These are phyloP conservation scores for Colletotrichum melonis DNA, from an alignment of 2,329 filamentous ascomycete species.

Conservation along the genomic window DNA sequence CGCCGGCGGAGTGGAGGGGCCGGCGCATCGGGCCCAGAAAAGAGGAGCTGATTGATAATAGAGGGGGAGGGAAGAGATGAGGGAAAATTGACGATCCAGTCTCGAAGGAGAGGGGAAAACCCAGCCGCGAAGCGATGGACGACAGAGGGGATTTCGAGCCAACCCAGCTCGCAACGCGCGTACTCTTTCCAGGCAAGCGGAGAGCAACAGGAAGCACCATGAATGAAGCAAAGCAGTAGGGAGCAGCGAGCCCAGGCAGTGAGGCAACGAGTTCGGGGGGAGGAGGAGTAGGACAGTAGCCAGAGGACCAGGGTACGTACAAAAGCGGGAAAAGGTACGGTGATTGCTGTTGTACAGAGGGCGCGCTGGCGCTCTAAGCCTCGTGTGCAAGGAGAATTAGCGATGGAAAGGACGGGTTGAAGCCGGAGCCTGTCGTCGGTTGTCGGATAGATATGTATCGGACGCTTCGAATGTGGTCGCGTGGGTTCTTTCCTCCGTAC, in stretches of 20 bases:
- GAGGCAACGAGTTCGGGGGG: not conserved
- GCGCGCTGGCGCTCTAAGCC: not conserved
- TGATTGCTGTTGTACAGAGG: conserved; percentile 8
- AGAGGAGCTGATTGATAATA: conserved; percentile 34
- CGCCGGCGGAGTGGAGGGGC: conserved; percentile 33
- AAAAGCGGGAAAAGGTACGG: conserved; percentile 27
- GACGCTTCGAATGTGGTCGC: conserved; percentile 1
- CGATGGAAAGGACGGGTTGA: conserved; percentile 12
- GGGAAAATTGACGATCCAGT: conserved; percentile 26
- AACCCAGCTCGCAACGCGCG: not conserved
- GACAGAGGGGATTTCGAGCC: too few species aligned
- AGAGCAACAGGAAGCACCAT: not conserved
- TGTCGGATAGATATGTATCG: not conserved
- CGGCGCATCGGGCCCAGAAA: conserved; percentile 33
- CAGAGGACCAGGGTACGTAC: conserved; percentile 30
- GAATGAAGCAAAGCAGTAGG: conserved; percentile 2
- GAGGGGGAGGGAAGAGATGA: conserved; percentile 14
- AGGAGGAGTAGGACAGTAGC: not conserved
- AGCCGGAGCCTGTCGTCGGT: conserved; percentile 18
- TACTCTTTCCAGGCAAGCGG: not conserved
- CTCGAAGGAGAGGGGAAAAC: not conserved
- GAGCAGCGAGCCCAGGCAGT: conserved; percentile 12
- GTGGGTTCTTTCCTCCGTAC: not conserved
- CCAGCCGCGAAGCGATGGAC: not conserved
- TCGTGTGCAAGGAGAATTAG: conserved; percentile 1